These are phyloP conservation scores for Nitzschia sp. DNA, from an alignment of 108 stramenopile species.

Conservation along the genomic window DNA sequence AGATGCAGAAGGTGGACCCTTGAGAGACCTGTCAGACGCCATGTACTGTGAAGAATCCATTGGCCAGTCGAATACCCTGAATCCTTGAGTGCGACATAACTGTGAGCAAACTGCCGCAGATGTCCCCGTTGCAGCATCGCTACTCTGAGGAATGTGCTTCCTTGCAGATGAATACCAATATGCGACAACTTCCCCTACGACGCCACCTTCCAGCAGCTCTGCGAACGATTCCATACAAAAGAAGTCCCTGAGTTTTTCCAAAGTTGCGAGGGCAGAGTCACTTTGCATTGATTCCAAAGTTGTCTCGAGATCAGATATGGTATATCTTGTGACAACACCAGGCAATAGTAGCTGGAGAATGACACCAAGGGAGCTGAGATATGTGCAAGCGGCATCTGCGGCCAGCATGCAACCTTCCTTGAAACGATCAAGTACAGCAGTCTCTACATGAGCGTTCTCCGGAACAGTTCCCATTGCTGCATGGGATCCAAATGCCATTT, in stretches of 20 bases:
- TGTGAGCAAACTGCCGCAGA: conserved; percentile 21
- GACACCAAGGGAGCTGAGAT: conserved; percentile 50
- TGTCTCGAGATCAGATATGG: conserved; percentile 1
- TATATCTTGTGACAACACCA: conserved; percentile 37
- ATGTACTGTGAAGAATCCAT: conserved; percentile 34
- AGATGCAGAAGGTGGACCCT: conserved; percentile 1
- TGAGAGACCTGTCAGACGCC: not conserved
- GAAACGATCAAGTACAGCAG: conserved; percentile 27
- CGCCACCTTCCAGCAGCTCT: conserved; percentile 50
- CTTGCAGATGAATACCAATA: conserved; percentile 49
- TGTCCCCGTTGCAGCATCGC: conserved; percentile 11
- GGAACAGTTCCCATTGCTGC: not conserved
- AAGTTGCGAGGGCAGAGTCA: conserved; percentile 12
- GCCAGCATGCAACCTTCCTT: conserved; percentile 54
- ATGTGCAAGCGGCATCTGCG: conserved; percentile 54
- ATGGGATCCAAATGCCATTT: conserved; percentile 28
- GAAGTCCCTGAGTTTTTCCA: conserved; percentile 34
- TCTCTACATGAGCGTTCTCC: conserved; percentile 20
- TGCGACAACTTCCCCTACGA: conserved; percentile 45
- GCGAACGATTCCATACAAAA: conserved; percentile 51
- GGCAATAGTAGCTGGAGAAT: conserved; percentile 68
- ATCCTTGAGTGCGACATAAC: conserved; percentile 50
- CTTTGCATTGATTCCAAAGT: conserved; percentile 8
- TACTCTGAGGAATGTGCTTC: conserved; percentile 18
- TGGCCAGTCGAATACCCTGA: conserved; percentile 66